These are phyloP conservation scores for Pythium vanterpoolii DNA, from an alignment of 352 stramenopile genomes.

Conservation along the genomic window DNA sequence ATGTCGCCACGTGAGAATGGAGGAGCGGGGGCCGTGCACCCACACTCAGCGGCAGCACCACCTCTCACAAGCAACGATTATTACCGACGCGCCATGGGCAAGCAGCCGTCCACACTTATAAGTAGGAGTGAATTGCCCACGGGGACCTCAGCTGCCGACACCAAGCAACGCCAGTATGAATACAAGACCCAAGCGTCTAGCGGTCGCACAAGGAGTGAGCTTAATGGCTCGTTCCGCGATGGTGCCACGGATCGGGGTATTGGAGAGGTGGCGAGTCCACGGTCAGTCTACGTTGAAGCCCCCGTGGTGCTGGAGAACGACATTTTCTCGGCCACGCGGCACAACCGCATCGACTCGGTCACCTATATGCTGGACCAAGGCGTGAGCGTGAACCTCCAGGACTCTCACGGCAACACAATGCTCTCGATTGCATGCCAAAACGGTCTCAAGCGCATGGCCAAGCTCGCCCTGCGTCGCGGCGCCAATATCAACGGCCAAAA, in stretches of 20 bases:
- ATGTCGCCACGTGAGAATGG: constrained; percentile 13
- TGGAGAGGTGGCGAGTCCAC: constrained; percentile 16
- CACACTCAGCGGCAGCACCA: constrained; percentile 1
- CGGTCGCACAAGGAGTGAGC: not conserved
- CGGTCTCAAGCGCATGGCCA: constrained; percentile 87
- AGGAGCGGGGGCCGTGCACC: constrained; percentile 7
- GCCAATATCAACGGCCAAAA: constrained; percentile 89
- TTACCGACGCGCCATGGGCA: constrained; percentile 22
- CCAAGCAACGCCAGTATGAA: constrained; percentile 24
- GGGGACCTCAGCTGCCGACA: not conserved
- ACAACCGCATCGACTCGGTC: constrained; percentile 85
- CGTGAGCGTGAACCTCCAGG: constrained; percentile 70
- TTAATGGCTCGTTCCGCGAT: constrained; percentile 7
- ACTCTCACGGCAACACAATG: constrained; percentile 84
- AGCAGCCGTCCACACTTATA: constrained; percentile 10
- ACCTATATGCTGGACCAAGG: constrained; percentile 83
- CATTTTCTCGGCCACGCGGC: constrained; percentile 81
- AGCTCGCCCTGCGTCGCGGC: constrained; percentile 77
- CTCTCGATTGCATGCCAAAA: constrained; percentile 89
- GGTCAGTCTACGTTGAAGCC: constrained; percentile 10
- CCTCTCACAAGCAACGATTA: constrained; percentile 23
- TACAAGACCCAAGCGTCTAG: constrained; percentile 31
- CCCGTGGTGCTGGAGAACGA: constrained; percentile 52
- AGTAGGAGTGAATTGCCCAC: constrained; percentile 17
- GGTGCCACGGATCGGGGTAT: not conserved